A percentile compares a stretch with the other conserved stretches of the same genome.
These are phyloP conservation scores for Hypoxylon trugodes DNA, from an alignment of 495 filamentous ascomycete genomes.

Conservation along the genomic window DNA sequence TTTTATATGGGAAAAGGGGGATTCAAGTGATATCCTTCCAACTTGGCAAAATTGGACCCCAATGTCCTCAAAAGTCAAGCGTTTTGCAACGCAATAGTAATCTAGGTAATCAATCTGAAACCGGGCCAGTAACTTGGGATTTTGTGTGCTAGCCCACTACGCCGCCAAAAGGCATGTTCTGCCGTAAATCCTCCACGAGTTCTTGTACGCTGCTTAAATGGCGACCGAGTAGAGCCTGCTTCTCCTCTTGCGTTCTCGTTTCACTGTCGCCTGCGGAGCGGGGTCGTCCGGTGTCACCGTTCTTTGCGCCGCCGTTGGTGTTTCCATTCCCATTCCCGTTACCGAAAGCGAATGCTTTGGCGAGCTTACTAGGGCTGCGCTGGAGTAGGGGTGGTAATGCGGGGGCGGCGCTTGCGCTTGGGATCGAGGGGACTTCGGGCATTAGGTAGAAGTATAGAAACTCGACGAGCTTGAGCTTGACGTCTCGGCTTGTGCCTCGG, in stretches of 20 bases:
- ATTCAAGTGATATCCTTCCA: not conserved
- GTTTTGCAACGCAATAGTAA: not conserved
- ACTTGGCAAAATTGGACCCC: not conserved
- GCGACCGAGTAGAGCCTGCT: slow-evolving; percentile 80
- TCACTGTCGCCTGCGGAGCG: slow-evolving; percentile 49
- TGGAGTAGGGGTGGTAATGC: slow-evolving; percentile 60
- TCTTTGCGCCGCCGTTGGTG: slow-evolving; percentile 44
- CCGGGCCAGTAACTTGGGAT: too few relatives aligned
- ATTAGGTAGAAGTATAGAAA: slow-evolving; percentile 99
- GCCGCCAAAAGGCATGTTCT: slow-evolving; percentile 74
- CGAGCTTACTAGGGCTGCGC: slow-evolving; percentile 76
- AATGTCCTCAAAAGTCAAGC: not conserved
- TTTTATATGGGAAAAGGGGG: not conserved
- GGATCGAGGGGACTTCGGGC: slow-evolving; percentile 77
- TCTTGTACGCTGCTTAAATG: slow-evolving; percentile 92
- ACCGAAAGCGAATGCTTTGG: slow-evolving; percentile 54
- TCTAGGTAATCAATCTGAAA: not conserved
- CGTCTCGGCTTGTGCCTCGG: slow-evolving; percentile 79
- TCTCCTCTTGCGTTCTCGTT: slow-evolving; percentile 82
- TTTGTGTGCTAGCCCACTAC: slow-evolving; percentile 47
- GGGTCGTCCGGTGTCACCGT: slow-evolving; percentile 50
- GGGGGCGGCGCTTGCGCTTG: slow-evolving; percentile 49
- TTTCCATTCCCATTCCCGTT: too few relatives aligned
- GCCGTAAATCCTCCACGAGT: slow-evolving; percentile 87
- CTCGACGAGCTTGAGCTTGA: slow-evolving; percentile 92